A percentile compares a stretch with the other conserved stretches of the same genome.
These are phyloP conservation scores for Penicillium brevicompactum DNA, from an alignment of 2,329 filamentous ascomycete genomes.

Conservation along the genomic window DNA sequence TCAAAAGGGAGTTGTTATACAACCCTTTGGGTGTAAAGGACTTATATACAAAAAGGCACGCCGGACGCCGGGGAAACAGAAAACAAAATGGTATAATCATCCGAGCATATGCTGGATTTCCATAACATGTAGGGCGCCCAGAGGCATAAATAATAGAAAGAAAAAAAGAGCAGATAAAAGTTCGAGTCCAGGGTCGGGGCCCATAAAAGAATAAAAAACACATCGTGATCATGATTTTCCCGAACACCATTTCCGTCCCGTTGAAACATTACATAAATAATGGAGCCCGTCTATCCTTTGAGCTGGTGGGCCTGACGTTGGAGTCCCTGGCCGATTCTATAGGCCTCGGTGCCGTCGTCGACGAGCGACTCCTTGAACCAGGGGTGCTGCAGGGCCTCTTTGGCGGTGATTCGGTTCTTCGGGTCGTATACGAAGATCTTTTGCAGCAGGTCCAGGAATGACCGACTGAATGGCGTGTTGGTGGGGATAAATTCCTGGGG, in stretches of 20 bases:
- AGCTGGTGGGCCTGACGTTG: conserved; percentile 27
- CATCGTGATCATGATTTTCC: conserved; percentile 29
- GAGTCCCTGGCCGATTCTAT: conserved; percentile 56
- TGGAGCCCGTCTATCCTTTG: conserved; percentile 25
- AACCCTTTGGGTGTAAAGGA: not conserved
- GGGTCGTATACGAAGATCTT: conserved; percentile 69
- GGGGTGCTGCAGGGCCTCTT: conserved; percentile 65
- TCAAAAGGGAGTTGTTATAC: not conserved
- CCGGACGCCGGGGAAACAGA: conserved; percentile 4
- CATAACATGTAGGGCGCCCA: conserved; percentile 29
- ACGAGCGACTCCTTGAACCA: conserved; percentile 68
- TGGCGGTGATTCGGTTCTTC: conserved; percentile 65
- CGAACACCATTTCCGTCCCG: conserved; percentile 25
- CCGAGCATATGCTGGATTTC: conserved; percentile 9
- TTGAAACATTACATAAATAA: conserved; percentile 18
- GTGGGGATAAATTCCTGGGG: conserved; percentile 64
- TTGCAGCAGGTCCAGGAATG: conserved; percentile 64
- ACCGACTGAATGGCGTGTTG: conserved; percentile 61
- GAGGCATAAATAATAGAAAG: conserved; percentile 21
- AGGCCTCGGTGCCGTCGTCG: conserved; percentile 67
- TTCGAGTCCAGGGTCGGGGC: not conserved
- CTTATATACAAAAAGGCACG: conserved; percentile 5
- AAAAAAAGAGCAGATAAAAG: conserved; percentile 26
- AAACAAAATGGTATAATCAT: conserved; percentile 15
- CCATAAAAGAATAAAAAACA: conserved; percentile 15